These are phyloP conservation scores for Moricandia moricandioides DNA, from an alignment of 345 rosid species.

Conservation along the genomic window DNA sequence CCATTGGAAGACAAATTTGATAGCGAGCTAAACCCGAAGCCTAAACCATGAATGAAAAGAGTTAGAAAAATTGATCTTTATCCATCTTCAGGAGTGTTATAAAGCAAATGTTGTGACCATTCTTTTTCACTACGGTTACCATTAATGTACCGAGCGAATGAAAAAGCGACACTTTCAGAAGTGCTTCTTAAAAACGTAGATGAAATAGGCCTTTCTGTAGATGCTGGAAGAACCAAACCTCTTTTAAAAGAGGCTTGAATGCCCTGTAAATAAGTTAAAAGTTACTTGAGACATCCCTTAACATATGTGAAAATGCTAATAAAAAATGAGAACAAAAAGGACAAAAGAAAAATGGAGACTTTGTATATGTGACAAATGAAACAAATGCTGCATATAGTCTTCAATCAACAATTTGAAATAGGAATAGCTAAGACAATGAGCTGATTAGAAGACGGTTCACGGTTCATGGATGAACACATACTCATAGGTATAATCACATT, in stretches of 20 bases:
- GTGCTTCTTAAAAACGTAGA: conserved; percentile 17
- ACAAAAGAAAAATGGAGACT: neutral
- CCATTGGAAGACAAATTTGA: conserved; percentile 8
- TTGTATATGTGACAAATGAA: neutral
- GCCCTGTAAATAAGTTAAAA: conserved; percentile 38
- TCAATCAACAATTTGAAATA: neutral
- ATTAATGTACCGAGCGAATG: conserved; percentile 32
- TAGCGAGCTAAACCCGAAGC: conserved; percentile 19
- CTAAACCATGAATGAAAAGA: conserved; percentile 8
- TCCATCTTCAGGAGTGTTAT: neutral
- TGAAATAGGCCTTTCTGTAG: conserved; percentile 33
- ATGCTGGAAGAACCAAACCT: conserved; percentile 38
- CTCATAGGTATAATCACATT: neutral
- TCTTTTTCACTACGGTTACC: conserved; percentile 34
- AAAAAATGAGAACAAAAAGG: no score
- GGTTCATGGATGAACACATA: neutral
- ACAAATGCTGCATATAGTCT: neutral
- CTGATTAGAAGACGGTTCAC: neutral
- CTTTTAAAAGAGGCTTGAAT: conserved; percentile 40
- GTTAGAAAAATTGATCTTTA: neutral
- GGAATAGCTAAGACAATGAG: neutral
- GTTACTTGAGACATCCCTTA: conserved; percentile 3
- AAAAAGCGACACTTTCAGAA: conserved; percentile 27
- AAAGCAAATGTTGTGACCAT: neutral
- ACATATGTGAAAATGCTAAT: neutral